These are phyloP conservation scores for Ceratobasidium sp. DNA, from an alignment of 1,284 basidiomycete genomes.

Conservation along the genomic window DNA sequence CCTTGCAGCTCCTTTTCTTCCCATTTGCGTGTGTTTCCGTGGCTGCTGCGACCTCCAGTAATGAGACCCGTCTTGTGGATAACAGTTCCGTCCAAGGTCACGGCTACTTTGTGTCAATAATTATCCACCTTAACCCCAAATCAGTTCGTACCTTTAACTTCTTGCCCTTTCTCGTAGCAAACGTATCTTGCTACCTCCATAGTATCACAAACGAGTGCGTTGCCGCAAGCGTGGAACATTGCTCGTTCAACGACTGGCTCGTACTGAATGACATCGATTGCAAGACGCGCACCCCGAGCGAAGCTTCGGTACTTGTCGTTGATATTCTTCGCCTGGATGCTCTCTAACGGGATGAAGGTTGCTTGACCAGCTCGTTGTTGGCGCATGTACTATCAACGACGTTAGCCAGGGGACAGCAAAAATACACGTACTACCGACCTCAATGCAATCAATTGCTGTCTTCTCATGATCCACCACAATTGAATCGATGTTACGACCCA, in stretches of 20 bases:
- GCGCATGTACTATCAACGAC: slow-evolving; percentile 80
- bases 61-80: slow-evolving; percentile 98
- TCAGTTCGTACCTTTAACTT: slow-evolving; percentile 84
- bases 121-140: not conserved
- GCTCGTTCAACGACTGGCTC: slow-evolving; percentile 89
- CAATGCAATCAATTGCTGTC: slow-evolving; percentile 97
- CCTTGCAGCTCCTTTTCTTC: slow-evolving; percentile 94
- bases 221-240: slow-evolving; percentile 96
- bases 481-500: slow-evolving; percentile 95
- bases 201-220: slow-evolving; percentile 93
- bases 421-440: slow-evolving; percentile 61
- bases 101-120: slow-evolving; percentile 66
- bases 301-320: slow-evolving; percentile 96
- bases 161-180: slow-evolving; percentile 93
- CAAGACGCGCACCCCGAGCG: slow-evolving; percentile 89
- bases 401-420: not conserved
- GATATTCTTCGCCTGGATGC: slow-evolving; percentile 91
- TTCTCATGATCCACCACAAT: slow-evolving; percentile 97
- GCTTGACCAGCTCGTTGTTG: slow-evolving; percentile 94
- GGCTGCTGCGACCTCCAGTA: slow-evolving; percentile 89
- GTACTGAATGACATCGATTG: slow-evolving; percentile 93
- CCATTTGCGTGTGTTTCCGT: slow-evolving; percentile 82
- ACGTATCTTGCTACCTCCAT: slow-evolving; percentile 92
- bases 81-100: slow-evolving; percentile 95
- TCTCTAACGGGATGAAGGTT: slow-evolving; percentile 97